A percentile compares a stretch with the other conserved stretches of the same genome.
These are phyloP conservation scores for Geosmithia morbida DNA, from an alignment of 2,329 filamentous ascomycete genomes.

Conservation along the genomic window DNA sequence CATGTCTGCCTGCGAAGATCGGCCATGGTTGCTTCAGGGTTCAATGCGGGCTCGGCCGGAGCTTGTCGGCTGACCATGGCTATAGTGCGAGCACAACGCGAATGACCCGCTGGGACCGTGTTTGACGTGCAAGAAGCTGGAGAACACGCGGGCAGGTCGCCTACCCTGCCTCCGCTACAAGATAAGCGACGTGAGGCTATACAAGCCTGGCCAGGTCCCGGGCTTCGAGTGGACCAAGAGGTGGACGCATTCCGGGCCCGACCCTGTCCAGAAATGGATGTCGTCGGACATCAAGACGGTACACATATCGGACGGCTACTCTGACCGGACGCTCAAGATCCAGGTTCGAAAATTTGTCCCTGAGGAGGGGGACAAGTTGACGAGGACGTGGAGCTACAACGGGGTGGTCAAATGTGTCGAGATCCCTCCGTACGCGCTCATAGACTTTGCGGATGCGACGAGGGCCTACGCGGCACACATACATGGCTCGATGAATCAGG, in stretches of 20 bases:
- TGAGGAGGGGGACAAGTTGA: conserved; percentile 37
- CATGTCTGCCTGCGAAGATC: background rate
- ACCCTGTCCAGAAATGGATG: conserved; percentile 42
- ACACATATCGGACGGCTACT: conserved; percentile 38
- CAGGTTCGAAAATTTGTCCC: conserved; percentile 40
- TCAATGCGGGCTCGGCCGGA: background rate
- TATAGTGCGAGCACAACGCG: conserved; percentile 39
- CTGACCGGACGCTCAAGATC: conserved; percentile 29
- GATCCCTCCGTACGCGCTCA: conserved; percentile 41
- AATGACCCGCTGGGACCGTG: conserved; percentile 32
- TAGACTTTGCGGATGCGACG: conserved; percentile 36
- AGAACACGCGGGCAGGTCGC: conserved; percentile 31
- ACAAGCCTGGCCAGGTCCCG: conserved; percentile 43
- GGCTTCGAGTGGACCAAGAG: conserved; percentile 44
- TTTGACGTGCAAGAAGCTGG: conserved; percentile 36
- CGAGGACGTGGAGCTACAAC: conserved; percentile 35
- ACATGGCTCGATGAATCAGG: conserved; percentile 27
- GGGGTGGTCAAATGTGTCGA: conserved; percentile 30
- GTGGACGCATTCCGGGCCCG: conserved; percentile 37
- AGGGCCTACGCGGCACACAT: conserved; percentile 35
- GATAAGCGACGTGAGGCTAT: conserved; percentile 41
- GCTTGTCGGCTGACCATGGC: background rate
- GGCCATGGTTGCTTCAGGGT: background rate
- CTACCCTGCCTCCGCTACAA: conserved; percentile 47
- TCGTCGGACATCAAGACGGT: conserved; percentile 34